Percentiles rank a stretch among this genome's conserved stretches.
Evolutionary conservation across 2,329 filamentous ascomycete genomes (phyloP).

Genomic region (Trichoderma atroviride): DNA sequence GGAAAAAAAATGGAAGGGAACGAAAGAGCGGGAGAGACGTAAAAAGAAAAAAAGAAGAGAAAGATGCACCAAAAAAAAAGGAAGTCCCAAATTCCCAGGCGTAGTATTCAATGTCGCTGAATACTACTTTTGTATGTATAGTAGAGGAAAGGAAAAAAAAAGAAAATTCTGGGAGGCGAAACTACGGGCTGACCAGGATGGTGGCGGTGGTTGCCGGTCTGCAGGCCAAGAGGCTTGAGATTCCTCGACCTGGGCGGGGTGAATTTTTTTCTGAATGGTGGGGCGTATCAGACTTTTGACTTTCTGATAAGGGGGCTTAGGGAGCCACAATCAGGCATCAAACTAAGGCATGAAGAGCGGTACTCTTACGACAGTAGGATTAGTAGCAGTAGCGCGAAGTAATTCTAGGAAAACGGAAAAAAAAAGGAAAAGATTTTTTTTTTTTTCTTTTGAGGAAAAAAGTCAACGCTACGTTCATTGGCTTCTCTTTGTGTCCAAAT

Average conservation of each 20-base stretch:
- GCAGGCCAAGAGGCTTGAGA: conserved; percentile 16
- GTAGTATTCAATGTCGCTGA: conserved; percentile 22
- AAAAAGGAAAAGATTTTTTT: no score
- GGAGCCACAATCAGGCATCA: conserved; percentile 37
- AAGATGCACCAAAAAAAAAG: conserved; percentile 27
- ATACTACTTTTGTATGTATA: conserved; percentile 20
- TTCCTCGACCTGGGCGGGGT: conserved; percentile 39
- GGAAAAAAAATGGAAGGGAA: conserved; percentile 5
- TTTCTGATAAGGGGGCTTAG: conserved; percentile 26
- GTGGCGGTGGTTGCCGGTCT: conserved; percentile 15
- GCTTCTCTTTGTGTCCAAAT: not conserved
- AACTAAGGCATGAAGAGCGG: conserved; percentile 40
- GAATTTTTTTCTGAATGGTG: conserved; percentile 47
- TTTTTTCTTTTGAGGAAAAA: not conserved
- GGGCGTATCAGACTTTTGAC: conserved; percentile 43
- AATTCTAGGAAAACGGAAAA: not conserved
- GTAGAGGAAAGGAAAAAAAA: conserved; percentile 29
- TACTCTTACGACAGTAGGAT: conserved; percentile 7
- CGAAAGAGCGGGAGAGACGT: not conserved
- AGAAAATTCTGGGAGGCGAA: not conserved
- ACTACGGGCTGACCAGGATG: conserved; percentile 8
- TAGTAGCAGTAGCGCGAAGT: not conserved
- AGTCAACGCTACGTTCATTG: not conserved
- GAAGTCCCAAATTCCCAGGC: conserved; percentile 23
- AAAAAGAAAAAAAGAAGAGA: conserved; percentile 25